A percentile compares a stretch with the other conserved stretches of the same genome.
Evolutionary conservation across 208 protist genomes (phyloP).

Genomic region (Leishmania lainsoni): DNA sequence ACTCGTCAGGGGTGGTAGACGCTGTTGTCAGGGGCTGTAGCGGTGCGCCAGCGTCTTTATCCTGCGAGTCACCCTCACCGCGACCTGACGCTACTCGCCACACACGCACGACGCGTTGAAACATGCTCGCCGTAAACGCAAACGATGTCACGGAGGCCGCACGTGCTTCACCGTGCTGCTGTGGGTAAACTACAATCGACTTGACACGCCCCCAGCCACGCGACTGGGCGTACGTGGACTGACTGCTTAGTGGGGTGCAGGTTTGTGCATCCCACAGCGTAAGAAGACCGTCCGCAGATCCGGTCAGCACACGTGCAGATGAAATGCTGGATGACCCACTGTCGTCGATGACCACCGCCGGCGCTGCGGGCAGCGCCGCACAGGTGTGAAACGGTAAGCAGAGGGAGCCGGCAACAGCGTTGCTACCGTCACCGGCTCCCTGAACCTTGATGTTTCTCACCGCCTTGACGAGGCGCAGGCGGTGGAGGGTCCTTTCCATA

Average conservation of each 20-base stretch:
- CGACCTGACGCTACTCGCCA: conserved; percentile 34
- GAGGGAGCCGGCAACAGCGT: conserved; percentile 41
- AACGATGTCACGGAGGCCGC: conserved; percentile 26
- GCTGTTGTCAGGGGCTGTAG: conserved; percentile 24
- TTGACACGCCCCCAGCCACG: conserved; percentile 64
- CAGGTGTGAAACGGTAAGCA: conserved; percentile 77
- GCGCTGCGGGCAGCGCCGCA: conserved; percentile 37
- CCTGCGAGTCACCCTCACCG: neutral
- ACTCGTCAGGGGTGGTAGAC: neutral
- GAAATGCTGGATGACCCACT: neutral
- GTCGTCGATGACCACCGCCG: neutral
- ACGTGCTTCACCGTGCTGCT: neutral
- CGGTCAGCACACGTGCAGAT: conserved; percentile 46
- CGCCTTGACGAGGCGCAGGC: conserved; percentile 66
- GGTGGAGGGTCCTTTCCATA: conserved; percentile 32
- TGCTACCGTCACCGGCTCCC: conserved; percentile 1
- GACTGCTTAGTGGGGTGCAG: conserved; percentile 49
- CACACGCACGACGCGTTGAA: conserved; percentile 57
- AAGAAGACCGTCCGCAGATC: conserved; percentile 78
- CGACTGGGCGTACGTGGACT: conserved; percentile 42
- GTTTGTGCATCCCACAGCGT: conserved; percentile 69
- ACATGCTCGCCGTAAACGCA: conserved; percentile 76
- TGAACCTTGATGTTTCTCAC: conserved; percentile 82
- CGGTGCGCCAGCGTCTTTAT: conserved; percentile 2
- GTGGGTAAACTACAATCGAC: conserved; percentile 54